Conservation (phyloP, 2,329 filamentous ascomycete genomes). For the Dryadomyces quercus-mongolicae region DNA sequence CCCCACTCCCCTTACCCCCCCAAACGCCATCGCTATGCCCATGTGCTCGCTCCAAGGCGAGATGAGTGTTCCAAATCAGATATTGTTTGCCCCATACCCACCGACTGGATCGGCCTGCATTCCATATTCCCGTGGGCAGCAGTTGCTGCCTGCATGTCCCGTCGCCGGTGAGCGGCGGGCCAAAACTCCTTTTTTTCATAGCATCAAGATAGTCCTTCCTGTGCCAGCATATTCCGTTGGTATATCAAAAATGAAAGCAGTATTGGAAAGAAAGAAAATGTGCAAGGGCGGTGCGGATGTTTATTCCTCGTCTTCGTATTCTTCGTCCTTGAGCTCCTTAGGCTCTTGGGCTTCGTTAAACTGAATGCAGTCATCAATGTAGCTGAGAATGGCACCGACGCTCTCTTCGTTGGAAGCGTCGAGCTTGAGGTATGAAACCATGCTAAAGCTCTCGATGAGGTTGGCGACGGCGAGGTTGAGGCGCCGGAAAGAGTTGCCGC, state of each 20-base stretch:
- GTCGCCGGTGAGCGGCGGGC: background rate
- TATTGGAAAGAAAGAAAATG: background rate
- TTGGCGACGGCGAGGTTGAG: slow-evolving; percentile 81
- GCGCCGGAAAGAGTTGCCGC: slow-evolving; percentile 66
- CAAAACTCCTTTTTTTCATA: background rate
- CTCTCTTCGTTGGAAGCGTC: slow-evolving; percentile 90
- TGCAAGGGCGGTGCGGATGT: background rate
- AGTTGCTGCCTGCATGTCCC: background rate
- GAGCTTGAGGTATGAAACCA: slow-evolving; percentile 89
- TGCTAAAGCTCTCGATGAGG: slow-evolving; percentile 93
- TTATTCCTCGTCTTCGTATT: slow-evolving; percentile 30
- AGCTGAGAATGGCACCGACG: slow-evolving; percentile 69
- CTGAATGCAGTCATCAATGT: slow-evolving; percentile 90
- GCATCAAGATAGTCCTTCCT: background rate
- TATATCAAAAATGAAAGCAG: background rate
- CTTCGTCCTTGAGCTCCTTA: slow-evolving; percentile 60
- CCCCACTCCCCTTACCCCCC: background rate
- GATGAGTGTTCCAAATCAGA: background rate
- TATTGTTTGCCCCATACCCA: background rate
- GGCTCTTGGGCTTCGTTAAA: slow-evolving; percentile 91
- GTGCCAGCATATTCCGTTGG: background rate
- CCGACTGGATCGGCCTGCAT: background rate
- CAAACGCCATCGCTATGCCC: slow-evolving; percentile 32
- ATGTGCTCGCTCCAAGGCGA: background rate
- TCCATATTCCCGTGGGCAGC: background rate